Base-by-base conservation (phyloP, 1,284 basidiomycete species). In the Crocinoboletus sp. region DNA sequence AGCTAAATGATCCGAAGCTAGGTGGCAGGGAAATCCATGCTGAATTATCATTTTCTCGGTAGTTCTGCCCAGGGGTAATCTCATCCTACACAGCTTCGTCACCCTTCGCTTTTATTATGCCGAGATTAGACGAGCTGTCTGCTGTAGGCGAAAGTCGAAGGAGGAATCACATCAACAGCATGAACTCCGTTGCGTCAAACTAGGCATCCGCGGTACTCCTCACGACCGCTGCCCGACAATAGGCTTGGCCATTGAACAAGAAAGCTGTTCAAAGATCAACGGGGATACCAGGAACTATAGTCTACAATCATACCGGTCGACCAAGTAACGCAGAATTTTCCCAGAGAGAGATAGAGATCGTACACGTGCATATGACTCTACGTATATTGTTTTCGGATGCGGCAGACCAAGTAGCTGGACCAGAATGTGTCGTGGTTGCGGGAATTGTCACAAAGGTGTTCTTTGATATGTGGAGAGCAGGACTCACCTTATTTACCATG, bases 361-460 rank as follows among this genome's bases (percentile, higher is more conserved):
- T 6, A 97, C 93, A 12, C 96, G 82, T 6, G 96, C 94, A 61
- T 96, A 96, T 0, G 93, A 94, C 66, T 99, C 96, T 33, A 98
- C 73, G 64, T 98, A 99, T 44, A 99, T 78, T 22, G 93, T 65
- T 34, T 71, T 74, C 2, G 95, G 89, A 2, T 84, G 77, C 13
- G 72, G 69, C 10, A 93, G 63, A 7, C 85, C 88, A 22, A 95
- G 58, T 47, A 95, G 71, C 92, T 95, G 61, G 25, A 36, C 35
- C 43, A 27, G 22, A 35, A 16, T 43, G 48, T 45, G 38, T 37
- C 39, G 43, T n/a, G 36, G 32, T 39, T 38, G 39, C 29, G 24
- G 13, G 24, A 20, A n/a, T 38, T 30, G 13, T n/a, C n/a, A n/a
- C n/a, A 38, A 17, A 16, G 20, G 35, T 29, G 15, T 12, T 38